Conservation (phyloP, 768 basidiomycete genomes). For the Hericium coralloides region DNA sequence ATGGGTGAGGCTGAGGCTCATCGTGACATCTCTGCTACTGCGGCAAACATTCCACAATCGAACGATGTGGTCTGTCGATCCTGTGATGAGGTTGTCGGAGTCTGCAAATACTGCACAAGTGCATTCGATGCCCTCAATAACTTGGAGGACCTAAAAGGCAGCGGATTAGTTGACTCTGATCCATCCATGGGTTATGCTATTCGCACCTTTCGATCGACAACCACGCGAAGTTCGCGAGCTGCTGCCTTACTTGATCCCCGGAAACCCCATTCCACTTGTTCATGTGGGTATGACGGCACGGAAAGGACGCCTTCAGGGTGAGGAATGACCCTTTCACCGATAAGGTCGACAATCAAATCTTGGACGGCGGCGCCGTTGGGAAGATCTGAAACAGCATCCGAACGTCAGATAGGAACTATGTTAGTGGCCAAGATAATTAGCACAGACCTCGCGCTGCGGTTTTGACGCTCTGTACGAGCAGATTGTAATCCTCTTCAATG, state of each 20-base stretch:
- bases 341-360: constrained; percentile 45
- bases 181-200: constrained; percentile 2
- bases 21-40: constrained; percentile 11
- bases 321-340: constrained; percentile 53
- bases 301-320: constrained; percentile 49
- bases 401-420: background rate
- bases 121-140: constrained; percentile 65
- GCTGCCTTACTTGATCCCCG: constrained; percentile 25
- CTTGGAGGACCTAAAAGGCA: constrained; percentile 51
- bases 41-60: constrained; percentile 62
- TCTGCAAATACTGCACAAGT: constrained; percentile 77
- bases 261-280: constrained; percentile 61
- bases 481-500: constrained; percentile 74
- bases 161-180: background rate
- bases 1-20: constrained; percentile 40
- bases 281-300: constrained; percentile 52
- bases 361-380: constrained; percentile 38
- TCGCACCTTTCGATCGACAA: constrained; percentile 53
- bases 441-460: constrained; percentile 43
- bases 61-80: constrained; percentile 73
- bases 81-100: constrained; percentile 63
- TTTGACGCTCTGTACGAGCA: constrained; percentile 48
- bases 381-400: constrained; percentile 26
- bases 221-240: constrained; percentile 48
- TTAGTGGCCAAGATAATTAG: background rate